Conservation (phyloP, 2,329 filamentous ascomycete genomes). For the Thielaviopsis punctulata region DNA sequence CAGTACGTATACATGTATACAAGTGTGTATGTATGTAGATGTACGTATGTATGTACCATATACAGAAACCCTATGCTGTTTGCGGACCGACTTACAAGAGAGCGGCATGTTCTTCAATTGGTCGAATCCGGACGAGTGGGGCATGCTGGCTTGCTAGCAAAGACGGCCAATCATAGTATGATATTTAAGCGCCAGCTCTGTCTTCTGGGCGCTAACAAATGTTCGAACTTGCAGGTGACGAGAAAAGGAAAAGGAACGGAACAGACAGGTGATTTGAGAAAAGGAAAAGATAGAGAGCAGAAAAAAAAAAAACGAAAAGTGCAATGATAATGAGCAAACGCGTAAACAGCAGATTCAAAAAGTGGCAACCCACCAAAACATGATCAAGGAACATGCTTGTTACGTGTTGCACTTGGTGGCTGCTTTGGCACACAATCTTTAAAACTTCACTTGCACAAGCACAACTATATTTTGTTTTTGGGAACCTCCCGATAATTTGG, state of each 20-base stretch:
- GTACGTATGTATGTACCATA: no score
- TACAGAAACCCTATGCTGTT: no score
- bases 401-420: neutral
- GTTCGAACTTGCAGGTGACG: neutral
- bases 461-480: neutral
- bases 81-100: neutral
- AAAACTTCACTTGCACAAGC: neutral
- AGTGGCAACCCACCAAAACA: neutral
- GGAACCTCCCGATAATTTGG: no score
- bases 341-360: neutral
- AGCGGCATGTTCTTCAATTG: neutral
- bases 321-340: neutral
- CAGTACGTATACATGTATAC: no score
- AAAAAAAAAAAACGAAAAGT: neutral
- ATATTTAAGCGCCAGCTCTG: neutral
- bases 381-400: neutral
- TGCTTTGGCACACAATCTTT: neutral
- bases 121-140: neutral
- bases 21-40: no score
- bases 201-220: neutral
- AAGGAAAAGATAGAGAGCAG: neutral
- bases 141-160: no score
- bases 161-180: neutral
- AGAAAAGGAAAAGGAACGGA: neutral
- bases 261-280: no score